phyloP scores from a whole-genome alignment of 495 filamentous ascomycete species.

The Endocarpon pusillum region DNA sequence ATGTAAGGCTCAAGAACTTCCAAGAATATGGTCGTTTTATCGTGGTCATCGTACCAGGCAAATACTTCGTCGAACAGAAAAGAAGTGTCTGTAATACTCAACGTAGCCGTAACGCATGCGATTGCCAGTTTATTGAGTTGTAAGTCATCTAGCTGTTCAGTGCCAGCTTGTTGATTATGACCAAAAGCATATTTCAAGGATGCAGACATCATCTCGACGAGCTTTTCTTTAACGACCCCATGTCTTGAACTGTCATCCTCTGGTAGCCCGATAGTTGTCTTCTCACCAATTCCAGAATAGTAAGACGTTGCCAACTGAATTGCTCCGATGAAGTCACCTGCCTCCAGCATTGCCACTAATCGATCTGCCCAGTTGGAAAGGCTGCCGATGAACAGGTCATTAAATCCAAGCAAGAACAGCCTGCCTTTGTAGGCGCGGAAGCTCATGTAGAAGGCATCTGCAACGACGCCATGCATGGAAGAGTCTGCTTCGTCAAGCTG shows the following conservation, averaged over 20 bases:
- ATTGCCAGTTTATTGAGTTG: constrained; percentile 65
- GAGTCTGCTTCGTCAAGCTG: constrained; percentile 73
- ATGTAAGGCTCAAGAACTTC: constrained; percentile 77
- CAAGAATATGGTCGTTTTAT: constrained; percentile 57
- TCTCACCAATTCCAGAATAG: constrained; percentile 75
- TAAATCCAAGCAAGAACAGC: constrained; percentile 77
- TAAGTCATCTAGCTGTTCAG: constrained; percentile 29
- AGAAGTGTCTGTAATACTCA: constrained; percentile 54
- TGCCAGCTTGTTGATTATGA: constrained; percentile 31
- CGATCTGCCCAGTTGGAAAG: constrained; percentile 98
- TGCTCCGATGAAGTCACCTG: constrained; percentile 80
- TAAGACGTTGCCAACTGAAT: constrained; percentile 83
- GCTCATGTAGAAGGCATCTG: constrained; percentile 96
- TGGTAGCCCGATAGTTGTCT: constrained; percentile 80
- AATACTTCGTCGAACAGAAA: constrained; percentile 87
- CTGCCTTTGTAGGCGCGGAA: constrained; percentile 90
- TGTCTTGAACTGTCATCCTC: constrained; percentile 66
- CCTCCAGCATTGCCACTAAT: constrained; percentile 87
- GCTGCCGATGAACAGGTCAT: constrained; percentile 73
- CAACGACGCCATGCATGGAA: constrained; percentile 87
- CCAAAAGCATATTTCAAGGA: constrained; percentile 83
- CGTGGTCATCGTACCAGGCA: constrained; percentile 68
- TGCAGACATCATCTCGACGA: constrained; percentile 86
- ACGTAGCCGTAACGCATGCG: constrained; percentile 67
- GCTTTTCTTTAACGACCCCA: constrained; percentile 66